Conservation (phyloP, 208 protist species). For the Acanthamoeba rhysodes region DNA sequence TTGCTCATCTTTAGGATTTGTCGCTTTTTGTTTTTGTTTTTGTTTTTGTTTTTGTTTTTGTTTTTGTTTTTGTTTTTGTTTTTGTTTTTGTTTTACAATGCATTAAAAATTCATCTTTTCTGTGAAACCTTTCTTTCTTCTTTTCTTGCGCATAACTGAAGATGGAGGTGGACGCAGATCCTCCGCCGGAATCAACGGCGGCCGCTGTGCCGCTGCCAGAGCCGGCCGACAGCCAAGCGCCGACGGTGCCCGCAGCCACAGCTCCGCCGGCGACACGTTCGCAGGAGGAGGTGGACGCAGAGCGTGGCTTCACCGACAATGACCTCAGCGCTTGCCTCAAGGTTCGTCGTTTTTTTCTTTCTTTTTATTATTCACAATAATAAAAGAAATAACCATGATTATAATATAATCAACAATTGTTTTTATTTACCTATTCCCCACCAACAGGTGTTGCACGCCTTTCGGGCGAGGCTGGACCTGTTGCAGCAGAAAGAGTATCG, state of each 20-base stretch:
- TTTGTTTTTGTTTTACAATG: too few species aligned
- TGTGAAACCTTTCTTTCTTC: too few species aligned
- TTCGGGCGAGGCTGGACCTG: conserved; percentile 8
- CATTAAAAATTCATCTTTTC: too few species aligned
- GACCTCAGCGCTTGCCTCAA: conserved; percentile 43
- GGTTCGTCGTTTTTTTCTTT: not conserved
- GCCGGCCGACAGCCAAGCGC: not conserved
- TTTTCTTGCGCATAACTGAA: too few species aligned
- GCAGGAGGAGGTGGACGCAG: not conserved
- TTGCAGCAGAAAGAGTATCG: conserved; percentile 52
- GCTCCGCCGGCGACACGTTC: not conserved
- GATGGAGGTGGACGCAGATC: too few species aligned
- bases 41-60: not conserved
- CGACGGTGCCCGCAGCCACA: not conserved
- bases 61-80: not conserved
- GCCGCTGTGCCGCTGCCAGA: not conserved
- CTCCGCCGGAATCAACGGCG: not conserved
- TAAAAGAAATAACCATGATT: too few species aligned
- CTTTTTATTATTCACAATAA: not conserved
- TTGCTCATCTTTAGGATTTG: not conserved
- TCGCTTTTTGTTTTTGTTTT: not conserved
- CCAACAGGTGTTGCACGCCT: conserved; percentile 17
- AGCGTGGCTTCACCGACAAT: conserved; percentile 23
- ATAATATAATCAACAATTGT: too few species aligned
- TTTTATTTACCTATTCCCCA: not conserved